Evolutionary conservation across 305 asterid species (phyloP).

Genomic region (Solanum hybrid): DNA sequence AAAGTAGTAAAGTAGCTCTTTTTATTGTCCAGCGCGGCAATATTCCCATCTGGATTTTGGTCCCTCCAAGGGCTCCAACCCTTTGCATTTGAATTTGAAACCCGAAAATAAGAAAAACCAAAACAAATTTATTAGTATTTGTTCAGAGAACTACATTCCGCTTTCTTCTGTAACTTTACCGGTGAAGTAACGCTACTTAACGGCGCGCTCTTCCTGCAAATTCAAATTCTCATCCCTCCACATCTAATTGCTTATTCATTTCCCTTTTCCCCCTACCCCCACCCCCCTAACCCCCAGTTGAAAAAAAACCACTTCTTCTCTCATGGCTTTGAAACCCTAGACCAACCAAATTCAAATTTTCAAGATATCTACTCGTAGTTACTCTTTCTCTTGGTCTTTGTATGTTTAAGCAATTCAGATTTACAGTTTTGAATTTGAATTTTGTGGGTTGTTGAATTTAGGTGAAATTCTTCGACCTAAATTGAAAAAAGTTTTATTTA

Average conservation of each 20-base stretch:
- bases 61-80: slow-evolving; percentile 21
- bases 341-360: not conserved
- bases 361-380: not conserved
- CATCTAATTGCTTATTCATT: not conserved
- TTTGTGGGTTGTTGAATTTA: slow-evolving; percentile 5
- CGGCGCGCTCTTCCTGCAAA: slow-evolving; percentile 44
- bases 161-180: not conserved
- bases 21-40: slow-evolving; percentile 1
- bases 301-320: not conserved
- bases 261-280: not conserved
- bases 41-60: not conserved
- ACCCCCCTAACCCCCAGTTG: not conserved
- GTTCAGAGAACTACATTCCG: not conserved
- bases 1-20: slow-evolving; percentile 3
- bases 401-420: not conserved
- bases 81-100: slow-evolving; percentile 46
- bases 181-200: not conserved
- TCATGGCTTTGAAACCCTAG: not conserved
- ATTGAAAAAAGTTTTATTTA: not conserved
- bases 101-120: not conserved
- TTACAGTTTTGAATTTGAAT: slow-evolving; percentile 16
- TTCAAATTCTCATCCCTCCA: slow-evolving; percentile 27
- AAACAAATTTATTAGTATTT: not conserved
- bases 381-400: not conserved
- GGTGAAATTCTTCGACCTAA: not conserved